Evolutionary conservation across 2,329 filamentous ascomycete genomes (phyloP), one percentile per base, ranked within the genome.

Genomic region (Truncatella angustata): DNA sequence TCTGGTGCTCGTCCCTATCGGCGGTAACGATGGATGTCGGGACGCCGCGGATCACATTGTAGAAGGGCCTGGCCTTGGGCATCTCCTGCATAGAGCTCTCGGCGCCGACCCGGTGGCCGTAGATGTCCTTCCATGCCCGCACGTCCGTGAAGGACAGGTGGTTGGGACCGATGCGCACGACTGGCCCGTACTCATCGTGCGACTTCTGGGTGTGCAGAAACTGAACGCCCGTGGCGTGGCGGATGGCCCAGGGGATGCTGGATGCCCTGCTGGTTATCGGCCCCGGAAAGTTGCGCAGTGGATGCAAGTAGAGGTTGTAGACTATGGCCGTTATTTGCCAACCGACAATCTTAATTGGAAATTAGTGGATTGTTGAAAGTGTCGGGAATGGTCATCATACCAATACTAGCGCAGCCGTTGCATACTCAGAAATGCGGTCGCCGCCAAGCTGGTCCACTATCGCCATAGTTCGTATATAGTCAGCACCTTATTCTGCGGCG

Each of bases 101-200:
- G 35, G 28, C 35, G 4, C 63, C 63, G 30, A 63, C 54, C 14
- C 61, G 63, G 32, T 68, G 65, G 5, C 66, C 64, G 37, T 69
- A 69, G 47, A 69, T 69, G 24, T 69, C 66, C 45, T 65, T 67
- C 59, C 62, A 66, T 23, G 66, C 67, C 35, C 49, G 55, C 4
- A 54, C 46, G 40, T 65, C 61, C 3, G 63, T 61, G 53, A 66
- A 68, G 4, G 66, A 67, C 20, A 67, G 59, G 47, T 67, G 65
- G 21, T 59, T 54, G 4, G 65, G 63, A 5, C 54, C 59, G 36
- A 63, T 48, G 20, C 58, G 59, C 18, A 63, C 58, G 28, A 62
- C 49, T 14, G 58, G 47, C 11, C 59, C 59, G 44, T 61, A 61
- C 42, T 47, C 39, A 16, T 61, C 59, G 44, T 66, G 64, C 20